phyloP scores from a whole-genome alignment of 148 eudicot genomes.

The Rhododendron ovatum region DNA sequence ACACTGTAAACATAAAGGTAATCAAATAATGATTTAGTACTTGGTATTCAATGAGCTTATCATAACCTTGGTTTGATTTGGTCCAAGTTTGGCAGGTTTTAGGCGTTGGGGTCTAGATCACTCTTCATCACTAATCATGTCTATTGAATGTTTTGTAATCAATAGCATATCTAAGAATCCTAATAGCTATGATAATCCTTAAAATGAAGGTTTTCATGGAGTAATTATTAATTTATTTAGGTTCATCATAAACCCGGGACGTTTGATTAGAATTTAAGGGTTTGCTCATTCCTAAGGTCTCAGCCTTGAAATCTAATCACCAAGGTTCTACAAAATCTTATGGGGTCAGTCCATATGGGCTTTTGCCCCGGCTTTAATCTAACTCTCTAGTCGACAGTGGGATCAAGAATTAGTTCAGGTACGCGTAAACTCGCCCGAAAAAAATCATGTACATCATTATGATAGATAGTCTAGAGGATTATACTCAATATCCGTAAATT shows the following conservation, averaged over 20 bases:
- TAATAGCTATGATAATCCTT: background rate
- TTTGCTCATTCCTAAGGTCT: no score
- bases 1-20: background rate
- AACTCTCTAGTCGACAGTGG: background rate
- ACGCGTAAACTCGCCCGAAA: background rate
- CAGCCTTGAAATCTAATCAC: no score
- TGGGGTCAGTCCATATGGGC: background rate
- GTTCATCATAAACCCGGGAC: no score
- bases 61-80: slow-evolving; percentile 8
- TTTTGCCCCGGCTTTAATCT: background rate
- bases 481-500: background rate
- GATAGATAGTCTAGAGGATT: no score
- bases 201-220: background rate
- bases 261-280: background rate
- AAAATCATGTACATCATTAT: background rate
- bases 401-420: background rate
- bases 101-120: background rate
- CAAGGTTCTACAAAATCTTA: no score
- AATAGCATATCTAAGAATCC: background rate
- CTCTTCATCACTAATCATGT: background rate
- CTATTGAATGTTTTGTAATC: background rate
- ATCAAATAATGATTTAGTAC: background rate
- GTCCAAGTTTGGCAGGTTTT: background rate
- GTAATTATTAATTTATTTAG: no score
- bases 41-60: slow-evolving; percentile 16